phyloP scores from a whole-genome alignment of 164 flowering plant genomes.

The Magnolia sinica region DNA sequence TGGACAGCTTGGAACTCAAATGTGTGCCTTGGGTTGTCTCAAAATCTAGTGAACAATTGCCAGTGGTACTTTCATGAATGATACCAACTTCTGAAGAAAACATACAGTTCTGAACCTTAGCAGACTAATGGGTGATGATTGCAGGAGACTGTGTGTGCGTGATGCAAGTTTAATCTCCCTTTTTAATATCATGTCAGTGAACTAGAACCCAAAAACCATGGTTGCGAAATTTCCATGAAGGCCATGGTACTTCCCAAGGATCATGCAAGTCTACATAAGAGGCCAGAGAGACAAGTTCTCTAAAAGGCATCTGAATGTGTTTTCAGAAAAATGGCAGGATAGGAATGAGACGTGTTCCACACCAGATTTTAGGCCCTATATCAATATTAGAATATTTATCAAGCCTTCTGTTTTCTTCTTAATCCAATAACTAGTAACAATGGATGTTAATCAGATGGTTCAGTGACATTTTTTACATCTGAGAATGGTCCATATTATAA shows the following conservation, averaged over 20 bases:
- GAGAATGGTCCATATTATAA: not conserved
- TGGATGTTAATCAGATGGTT: not conserved
- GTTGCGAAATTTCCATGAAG: not conserved
- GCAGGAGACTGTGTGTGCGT: not conserved
- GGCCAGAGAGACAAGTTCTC: not conserved
- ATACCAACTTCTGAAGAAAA: not conserved
- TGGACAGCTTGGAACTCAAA: not conserved
- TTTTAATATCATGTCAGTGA: not conserved
- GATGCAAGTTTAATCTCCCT: not conserved
- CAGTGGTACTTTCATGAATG: not conserved
- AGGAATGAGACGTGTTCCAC: not conserved
- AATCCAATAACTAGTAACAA: not conserved
- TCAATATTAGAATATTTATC: not conserved
- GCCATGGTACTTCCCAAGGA: not conserved
- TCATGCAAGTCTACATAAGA: not conserved
- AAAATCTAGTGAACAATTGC: not conserved
- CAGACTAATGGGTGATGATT: not conserved
- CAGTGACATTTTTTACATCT: not conserved
- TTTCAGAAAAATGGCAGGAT: not conserved
- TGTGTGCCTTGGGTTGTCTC: not conserved
- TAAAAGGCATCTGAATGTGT: not conserved
- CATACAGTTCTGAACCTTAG: not conserved
- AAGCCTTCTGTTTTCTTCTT: not conserved
- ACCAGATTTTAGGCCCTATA: not conserved
- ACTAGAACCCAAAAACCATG: slow-evolving; percentile 1